Conservation (phyloP, 2,329 filamentous ascomycete species). For the Colletotrichum scovillei region DNA sequence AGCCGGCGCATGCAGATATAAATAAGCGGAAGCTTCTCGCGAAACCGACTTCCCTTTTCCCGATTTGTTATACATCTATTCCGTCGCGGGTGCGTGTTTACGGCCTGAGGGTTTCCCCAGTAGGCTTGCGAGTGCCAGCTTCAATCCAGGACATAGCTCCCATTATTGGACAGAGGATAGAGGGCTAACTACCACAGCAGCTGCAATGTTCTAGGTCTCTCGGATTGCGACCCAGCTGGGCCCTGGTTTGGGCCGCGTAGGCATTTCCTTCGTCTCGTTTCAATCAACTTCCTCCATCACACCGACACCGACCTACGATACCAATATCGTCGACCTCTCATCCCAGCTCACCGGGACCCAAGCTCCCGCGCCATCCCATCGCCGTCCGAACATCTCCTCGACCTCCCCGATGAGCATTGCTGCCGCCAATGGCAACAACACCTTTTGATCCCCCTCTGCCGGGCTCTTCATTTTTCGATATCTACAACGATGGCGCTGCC, state of each 20-base stretch:
- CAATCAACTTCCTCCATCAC: slow-evolving; percentile 3
- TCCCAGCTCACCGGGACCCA: slow-evolving; percentile 36
- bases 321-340: slow-evolving; percentile 34
- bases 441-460: slow-evolving; percentile 58
- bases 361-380: slow-evolving; percentile 28
- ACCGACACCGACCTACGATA: background rate
- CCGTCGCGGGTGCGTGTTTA: slow-evolving; percentile 23
- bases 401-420: slow-evolving; percentile 44
- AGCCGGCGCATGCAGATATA: slow-evolving; percentile 14
- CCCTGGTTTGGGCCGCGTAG: slow-evolving; percentile 45
- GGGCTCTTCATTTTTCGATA: slow-evolving; percentile 63
- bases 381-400: slow-evolving; percentile 38
- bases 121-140: slow-evolving; percentile 31
- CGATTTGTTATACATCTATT: background rate
- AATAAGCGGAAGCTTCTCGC: background rate
- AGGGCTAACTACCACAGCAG: slow-evolving; percentile 31
- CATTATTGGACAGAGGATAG: slow-evolving; percentile 3
- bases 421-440: slow-evolving; percentile 63
- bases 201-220: slow-evolving; percentile 48
- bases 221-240: slow-evolving; percentile 48
- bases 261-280: slow-evolving; percentile 20
- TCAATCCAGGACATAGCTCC: slow-evolving; percentile 25
- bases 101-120: slow-evolving; percentile 24
- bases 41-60: background rate
- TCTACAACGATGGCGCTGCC: slow-evolving; percentile 61